Conservation (phyloP, 176 grass and related monocot genomes). For the Microstegium vimineum region DNA sequence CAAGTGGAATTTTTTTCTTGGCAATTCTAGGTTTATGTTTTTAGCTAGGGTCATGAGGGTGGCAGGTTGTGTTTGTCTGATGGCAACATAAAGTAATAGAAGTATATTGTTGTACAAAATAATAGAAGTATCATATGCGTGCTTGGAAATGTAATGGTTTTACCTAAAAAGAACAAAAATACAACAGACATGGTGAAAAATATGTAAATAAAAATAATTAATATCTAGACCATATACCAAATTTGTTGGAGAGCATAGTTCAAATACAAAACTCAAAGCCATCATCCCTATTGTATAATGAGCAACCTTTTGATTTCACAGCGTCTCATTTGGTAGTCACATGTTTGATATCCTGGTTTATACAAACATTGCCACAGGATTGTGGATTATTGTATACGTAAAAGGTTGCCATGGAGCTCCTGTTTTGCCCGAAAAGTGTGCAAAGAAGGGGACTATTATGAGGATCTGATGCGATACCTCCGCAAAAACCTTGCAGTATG, state of each 20-base stretch:
- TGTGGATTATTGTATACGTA: constrained; percentile 71
- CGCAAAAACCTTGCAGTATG: constrained; percentile 79
- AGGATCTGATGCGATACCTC: constrained; percentile 90
- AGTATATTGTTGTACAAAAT: no score
- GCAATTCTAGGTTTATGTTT: neutral
- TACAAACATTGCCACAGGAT: constrained; percentile 39
- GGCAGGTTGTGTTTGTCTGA: neutral
- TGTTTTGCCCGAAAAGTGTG: constrained; percentile 66
- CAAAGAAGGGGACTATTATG: constrained; percentile 91
- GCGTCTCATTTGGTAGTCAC: neutral
- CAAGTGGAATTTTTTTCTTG: neutral
- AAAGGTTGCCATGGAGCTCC: constrained; percentile 67
- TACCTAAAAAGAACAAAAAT: neutral
- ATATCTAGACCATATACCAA: neutral
- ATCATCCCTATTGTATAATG: neutral
- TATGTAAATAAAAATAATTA: neutral
- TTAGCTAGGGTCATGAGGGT: neutral
- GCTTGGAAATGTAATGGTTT: neutral
- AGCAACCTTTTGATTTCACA: neutral
- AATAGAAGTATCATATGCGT: neutral
- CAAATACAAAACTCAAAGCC: neutral
- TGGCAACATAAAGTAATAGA: no score
- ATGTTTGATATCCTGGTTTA: neutral
- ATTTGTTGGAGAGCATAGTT: neutral
- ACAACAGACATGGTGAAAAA: neutral